Conservation (phyloP, 208 protist genomes). For the Borovskyia barvae region DNA sequence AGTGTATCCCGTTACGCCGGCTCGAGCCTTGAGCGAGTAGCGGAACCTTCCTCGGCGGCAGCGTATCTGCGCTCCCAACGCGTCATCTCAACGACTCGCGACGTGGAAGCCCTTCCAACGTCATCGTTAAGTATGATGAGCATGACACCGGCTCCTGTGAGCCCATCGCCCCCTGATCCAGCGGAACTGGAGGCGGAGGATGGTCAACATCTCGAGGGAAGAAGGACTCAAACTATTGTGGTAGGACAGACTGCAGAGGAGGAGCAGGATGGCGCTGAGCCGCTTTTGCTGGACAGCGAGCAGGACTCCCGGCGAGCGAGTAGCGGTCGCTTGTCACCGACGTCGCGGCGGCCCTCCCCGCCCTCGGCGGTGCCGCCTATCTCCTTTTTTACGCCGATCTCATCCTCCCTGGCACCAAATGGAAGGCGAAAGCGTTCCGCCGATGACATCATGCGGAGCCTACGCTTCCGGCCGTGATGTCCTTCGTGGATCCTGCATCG, state of each 20-base stretch:
- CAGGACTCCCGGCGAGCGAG: too few species aligned
- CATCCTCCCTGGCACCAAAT: slow-evolving; percentile 2
- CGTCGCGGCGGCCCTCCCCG: neutral
- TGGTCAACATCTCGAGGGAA: too few species aligned
- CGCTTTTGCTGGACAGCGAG: slow-evolving; percentile 21
- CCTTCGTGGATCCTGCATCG: too few species aligned
- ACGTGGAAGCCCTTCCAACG: too few species aligned
- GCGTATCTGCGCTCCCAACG: slow-evolving; percentile 9
- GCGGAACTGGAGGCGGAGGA: neutral
- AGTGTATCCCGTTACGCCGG: slow-evolving; percentile 24
- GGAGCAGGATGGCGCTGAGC: slow-evolving; percentile 6
- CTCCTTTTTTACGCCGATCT: too few species aligned
- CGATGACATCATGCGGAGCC: slow-evolving; percentile 55
- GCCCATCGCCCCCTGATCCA: neutral
- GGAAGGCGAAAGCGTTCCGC: slow-evolving; percentile 37
- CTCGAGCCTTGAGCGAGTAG: neutral
- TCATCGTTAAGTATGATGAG: too few species aligned
- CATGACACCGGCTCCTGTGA: too few species aligned
- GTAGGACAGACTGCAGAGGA: neutral
- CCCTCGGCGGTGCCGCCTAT: too few species aligned
- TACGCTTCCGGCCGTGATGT: slow-evolving; percentile 34
- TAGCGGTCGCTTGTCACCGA: too few species aligned
- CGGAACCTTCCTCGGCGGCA: slow-evolving; percentile 9
- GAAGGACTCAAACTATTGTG: too few species aligned
- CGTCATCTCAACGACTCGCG: too few species aligned